These are phyloP conservation scores for Saccharomyces uvarum DNA, from an alignment of 1,139 yeast genomes.

Conservation along the genomic window DNA sequence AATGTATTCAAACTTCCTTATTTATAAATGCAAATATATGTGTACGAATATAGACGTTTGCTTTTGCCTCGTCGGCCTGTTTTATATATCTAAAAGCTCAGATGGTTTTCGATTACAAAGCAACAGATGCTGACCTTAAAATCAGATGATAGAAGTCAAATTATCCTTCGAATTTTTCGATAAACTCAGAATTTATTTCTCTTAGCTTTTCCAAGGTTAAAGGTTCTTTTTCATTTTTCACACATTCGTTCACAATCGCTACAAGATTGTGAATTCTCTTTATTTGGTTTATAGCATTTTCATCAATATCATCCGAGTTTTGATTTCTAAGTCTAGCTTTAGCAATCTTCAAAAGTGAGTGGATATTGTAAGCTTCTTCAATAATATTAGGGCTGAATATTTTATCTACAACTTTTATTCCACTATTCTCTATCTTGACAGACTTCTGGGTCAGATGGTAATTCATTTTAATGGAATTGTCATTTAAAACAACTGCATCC, in stretches of 20 bases:
- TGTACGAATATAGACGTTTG: not conserved
- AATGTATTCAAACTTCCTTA: not conserved
- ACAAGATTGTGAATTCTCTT: slow-evolving; percentile 22
- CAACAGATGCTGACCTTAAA: not conserved
- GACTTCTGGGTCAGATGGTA: slow-evolving; percentile 27
- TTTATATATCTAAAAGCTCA: not conserved
- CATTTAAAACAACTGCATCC: slow-evolving; percentile 18
- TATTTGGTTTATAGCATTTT: slow-evolving; percentile 12
- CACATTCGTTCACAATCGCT: slow-evolving; percentile 15
- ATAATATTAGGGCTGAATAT: slow-evolving; percentile 27
- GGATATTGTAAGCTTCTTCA: slow-evolving; percentile 26
- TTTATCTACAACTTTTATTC: slow-evolving; percentile 25
- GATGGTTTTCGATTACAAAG: not conserved
- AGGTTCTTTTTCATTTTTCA: slow-evolving; percentile 3
- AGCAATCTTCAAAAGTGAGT: slow-evolving; percentile 16
- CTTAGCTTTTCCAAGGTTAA: slow-evolving; percentile 12
- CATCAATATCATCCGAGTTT: slow-evolving; percentile 4
- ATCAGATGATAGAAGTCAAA: not conserved
- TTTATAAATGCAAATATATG: not conserved
- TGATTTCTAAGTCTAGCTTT: not conserved
- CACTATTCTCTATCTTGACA: slow-evolving; percentile 28
- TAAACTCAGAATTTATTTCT: slow-evolving; percentile 22
- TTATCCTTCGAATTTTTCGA: slow-evolving; percentile 4
- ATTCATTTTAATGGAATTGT: slow-evolving; percentile 27
- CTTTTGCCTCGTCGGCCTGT: not conserved